Base-by-base conservation (phyloP, 352 stramenopile genomes). In the Globisporangium solare region DNA sequence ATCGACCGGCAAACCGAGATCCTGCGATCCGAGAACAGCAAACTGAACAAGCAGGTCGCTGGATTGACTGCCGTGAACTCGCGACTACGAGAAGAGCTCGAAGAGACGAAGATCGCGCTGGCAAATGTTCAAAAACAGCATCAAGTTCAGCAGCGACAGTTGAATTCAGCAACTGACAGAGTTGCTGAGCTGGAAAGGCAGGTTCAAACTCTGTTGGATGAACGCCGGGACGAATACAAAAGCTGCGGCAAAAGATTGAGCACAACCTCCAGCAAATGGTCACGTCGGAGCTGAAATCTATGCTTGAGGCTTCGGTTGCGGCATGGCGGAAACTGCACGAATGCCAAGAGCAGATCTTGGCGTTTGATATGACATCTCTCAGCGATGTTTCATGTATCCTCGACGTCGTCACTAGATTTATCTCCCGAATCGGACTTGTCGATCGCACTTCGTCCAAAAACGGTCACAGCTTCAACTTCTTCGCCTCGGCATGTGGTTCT, bases 1-100 rank as follows among this genome's bases (percentile, higher is more conserved):
- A 86, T 86, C 31, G 71, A 86, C 24, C 59, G 71, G 12, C 76
- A 86, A 47, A 83, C 72, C 2, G 68, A 70, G 43, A 27, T 71
- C n/a, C 52, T 83, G 27, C 70, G 73, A 2, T 58, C 48, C 6
- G 65, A 83, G 39, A 77, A 74, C 47, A 51, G 58, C 15, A 75
- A 63, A 21, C 54, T 83, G 2, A 70, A 77, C 24, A 79, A 77
- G 51, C 55, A 68, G 17, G 43, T 77, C 14, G 22, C 27, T 15
- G 61, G 48, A 13, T 46, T 75, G 4, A 66, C 37, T 17, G 21
- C 58, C 35, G 17, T 15, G 20, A 66, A 51, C 17, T 61, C 63
- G 31, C 63, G 55, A 0, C 64, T 71, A 37, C 60, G 51, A 8
- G 56, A 71, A 54, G 70, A 82, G 17, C 22, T 79, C 14, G 70